phyloP scores from a whole-genome alignment of 2,329 filamentous ascomycete species.

The Beauveria sp. region DNA sequence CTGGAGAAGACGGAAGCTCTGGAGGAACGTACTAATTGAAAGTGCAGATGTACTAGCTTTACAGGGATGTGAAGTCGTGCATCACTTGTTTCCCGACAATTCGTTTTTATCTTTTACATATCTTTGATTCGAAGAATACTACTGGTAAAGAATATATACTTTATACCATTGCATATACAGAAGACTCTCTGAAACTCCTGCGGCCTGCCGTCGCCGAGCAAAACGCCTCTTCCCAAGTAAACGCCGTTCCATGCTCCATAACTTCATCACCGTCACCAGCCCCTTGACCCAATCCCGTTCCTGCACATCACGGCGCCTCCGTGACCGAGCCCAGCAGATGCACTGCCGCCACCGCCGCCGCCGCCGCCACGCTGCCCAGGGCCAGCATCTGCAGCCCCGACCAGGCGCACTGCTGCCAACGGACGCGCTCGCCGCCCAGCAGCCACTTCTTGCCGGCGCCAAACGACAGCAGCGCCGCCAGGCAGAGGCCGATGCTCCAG shows the following conservation, averaged over 20 bases:
- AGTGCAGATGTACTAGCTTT: too few relatives aligned
- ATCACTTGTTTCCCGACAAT: too few relatives aligned
- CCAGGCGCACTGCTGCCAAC: constrained; percentile 18
- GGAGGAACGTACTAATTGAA: too few relatives aligned
- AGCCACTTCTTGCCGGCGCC: constrained; percentile 47
- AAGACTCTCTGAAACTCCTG: neutral
- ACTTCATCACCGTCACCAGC: neutral
- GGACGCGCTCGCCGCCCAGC: constrained; percentile 17
- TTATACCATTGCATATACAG: neutral
- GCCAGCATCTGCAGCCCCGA: constrained; percentile 28
- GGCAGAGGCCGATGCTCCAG: constrained; percentile 47
- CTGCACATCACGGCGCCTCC: neutral
- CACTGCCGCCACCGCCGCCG: constrained; percentile 24
- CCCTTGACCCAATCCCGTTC: neutral
- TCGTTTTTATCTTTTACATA: too few relatives aligned
- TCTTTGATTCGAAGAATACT: too few relatives aligned
- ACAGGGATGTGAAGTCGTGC: too few relatives aligned
- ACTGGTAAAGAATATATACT: too few relatives aligned
- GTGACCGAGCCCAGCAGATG: constrained; percentile 17
- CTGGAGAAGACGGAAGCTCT: too few relatives aligned
- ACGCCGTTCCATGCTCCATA: neutral
- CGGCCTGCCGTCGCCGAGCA: neutral
- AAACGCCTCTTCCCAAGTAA: neutral
- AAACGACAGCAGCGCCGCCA: constrained; percentile 47
- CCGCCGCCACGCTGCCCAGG: constrained; percentile 26